Base-by-base conservation (phyloP, 305 asterid genomes). In the Stenogyne calaminthoides region DNA sequence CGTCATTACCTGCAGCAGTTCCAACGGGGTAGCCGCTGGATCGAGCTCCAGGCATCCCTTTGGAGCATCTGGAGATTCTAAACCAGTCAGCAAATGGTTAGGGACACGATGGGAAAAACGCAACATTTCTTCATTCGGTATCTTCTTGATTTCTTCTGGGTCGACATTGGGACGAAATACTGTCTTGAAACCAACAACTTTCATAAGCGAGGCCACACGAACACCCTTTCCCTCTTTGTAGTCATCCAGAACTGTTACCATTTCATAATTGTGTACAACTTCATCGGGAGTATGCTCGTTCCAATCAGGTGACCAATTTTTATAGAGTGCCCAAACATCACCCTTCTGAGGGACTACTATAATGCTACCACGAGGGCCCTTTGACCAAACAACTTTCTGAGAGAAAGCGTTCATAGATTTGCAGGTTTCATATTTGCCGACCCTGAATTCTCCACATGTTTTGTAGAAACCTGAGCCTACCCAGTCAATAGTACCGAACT, bases 31-130 rank as follows among this genome's bases (percentile, higher is more conserved):
- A 61, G 97, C 95, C 14, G 98, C 98, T 15, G 98, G 96, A 77
- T 91, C 97, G 65, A 93, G 93, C 92, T 93, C 98, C 80, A 86
- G 80, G 80, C 83, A 88, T 77, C 91, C 96, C 76, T 81, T 68
- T 6, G 95, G 98, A 62, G 88, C 86, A 76, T 87, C 78, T 67
- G 42, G 68, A 78, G 85, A 88, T 82, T 91, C 97, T 57, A 77
- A 65, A 14, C 96, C 89, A 0, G 89, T 79, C 40, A 93, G 96
- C 82, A 77, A 34, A 80, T 84, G 82, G 49, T 72, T 59, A 9
- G 97, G 96, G 51, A 91, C 96, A 84, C 76, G 87, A 79, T 94
- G 99, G 47, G 98, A 93, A 74, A 93, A 88, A 34, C 96, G 86
- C 9, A 91, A 80, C 94, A 93, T 93, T 79, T 91, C 98, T 84